Percentiles rank a stretch among this genome's conserved stretches.
These are phyloP conservation scores for Pythium brassicae DNA, from an alignment of 352 stramenopile species.

Conservation along the genomic window DNA sequence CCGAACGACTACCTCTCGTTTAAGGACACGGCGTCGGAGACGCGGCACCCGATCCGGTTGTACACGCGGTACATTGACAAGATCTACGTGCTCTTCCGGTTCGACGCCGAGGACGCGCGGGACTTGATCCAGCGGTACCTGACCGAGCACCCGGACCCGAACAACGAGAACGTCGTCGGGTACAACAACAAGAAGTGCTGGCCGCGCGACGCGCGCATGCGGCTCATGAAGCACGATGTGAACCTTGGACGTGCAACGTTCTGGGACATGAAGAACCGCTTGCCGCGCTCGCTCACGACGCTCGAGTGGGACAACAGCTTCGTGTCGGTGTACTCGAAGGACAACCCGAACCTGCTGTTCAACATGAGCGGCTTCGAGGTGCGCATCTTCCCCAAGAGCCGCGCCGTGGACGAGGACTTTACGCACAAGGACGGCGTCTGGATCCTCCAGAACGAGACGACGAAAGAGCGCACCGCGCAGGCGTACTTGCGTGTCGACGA, in stretches of 20 bases:
- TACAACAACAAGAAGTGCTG: conserved; percentile 99
- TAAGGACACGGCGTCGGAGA: conserved; percentile 97
- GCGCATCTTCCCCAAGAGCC: conserved; percentile 90
- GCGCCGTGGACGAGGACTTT: conserved; percentile 89
- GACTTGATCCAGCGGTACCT: conserved; percentile 99
- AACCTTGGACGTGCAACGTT: conserved; percentile 99
- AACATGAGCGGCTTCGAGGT: conserved; percentile 99
- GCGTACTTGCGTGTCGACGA: conserved; percentile 97
- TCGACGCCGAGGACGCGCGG: conserved; percentile 96
- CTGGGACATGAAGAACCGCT: conserved; percentile 99
- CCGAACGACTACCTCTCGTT: conserved; percentile 99
- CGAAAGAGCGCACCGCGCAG: conserved; percentile 99
- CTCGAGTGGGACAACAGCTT: conserved; percentile 99
- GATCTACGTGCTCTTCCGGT: conserved; percentile 99
- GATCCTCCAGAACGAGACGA: conserved; percentile 99
- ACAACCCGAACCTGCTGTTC: conserved; percentile 99
- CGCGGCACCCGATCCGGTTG: conserved; percentile 97
- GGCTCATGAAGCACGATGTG: conserved; percentile 99
- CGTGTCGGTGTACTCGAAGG: conserved; percentile 98
- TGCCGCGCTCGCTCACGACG: conserved; percentile 97
- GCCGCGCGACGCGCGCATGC: conserved; percentile 98
- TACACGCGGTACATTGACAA: conserved; percentile 99
- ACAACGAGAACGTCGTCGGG: conserved; percentile 99
- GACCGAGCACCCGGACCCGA: conserved; percentile 99
- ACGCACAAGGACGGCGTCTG: conserved; percentile 99